Conservation (phyloP, 2,329 filamentous ascomycete species). For the Cladophialophora yegresii region DNA sequence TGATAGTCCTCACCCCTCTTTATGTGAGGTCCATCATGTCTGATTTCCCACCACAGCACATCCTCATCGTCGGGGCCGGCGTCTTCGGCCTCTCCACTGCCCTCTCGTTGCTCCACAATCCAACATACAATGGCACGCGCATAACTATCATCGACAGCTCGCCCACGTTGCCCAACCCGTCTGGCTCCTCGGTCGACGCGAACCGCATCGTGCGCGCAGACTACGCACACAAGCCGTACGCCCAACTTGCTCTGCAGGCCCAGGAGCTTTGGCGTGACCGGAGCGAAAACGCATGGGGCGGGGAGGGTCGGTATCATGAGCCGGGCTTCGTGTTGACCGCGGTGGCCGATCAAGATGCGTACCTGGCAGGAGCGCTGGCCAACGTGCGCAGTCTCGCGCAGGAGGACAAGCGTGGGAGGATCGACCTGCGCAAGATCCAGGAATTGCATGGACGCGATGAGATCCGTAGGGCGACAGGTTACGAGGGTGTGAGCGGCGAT, state of each 20-base stretch:
- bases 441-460: conserved; percentile 31
- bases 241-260: conserved; percentile 69
- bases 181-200: conserved; percentile 61
- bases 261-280: conserved; percentile 48
- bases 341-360: conserved; percentile 28
- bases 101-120: conserved; percentile 65
- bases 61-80: conserved; percentile 68
- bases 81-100: conserved; percentile 70
- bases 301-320: conserved; percentile 48
- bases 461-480: conserved; percentile 30
- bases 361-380: conserved; percentile 24
- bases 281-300: conserved; percentile 42
- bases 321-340: conserved; percentile 49
- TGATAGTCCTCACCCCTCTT: neutral
- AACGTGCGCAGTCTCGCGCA: conserved; percentile 36
- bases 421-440: conserved; percentile 46
- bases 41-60: conserved; percentile 31
- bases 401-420: conserved; percentile 39
- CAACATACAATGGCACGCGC: conserved; percentile 35
- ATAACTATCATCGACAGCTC: conserved; percentile 62
- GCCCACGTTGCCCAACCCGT: conserved; percentile 57
- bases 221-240: conserved; percentile 79
- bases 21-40: conserved; percentile 2
- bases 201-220: conserved; percentile 69
- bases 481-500: conserved; percentile 31